Evolutionary conservation across 306 rosid genomes (phyloP), one percentile per base, ranked within the genome.

Genomic region (Psophocarpus tetragonolobus): DNA sequence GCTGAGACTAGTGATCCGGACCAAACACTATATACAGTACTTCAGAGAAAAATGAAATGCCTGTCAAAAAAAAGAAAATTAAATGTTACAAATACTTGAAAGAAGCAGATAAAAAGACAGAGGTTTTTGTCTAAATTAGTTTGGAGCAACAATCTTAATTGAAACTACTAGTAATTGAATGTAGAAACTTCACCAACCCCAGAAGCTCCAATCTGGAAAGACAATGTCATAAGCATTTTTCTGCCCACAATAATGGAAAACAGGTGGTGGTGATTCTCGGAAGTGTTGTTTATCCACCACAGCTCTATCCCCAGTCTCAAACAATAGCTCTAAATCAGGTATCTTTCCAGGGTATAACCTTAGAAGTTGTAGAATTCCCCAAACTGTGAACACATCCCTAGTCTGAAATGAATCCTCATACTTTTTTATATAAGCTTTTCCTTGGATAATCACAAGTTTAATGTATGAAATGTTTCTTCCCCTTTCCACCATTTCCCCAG

Each of bases 191-290:
- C 80, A 84, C 87, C 87, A 80, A 15, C 85, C 87, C 87, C 85
- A 80, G 76, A 80, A 84, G 71, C 71, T 3, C 87, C 87, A 84
- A 7, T 80, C 87, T 5, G 87, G 87, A 68, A 84, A 80, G 50
- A 71, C 79, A 26, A 84, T 80, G 56, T 84, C 87, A 8, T 64
- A 36, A 6, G 84, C 8, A 1, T 36, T 9, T 8, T 71, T 54
- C 0, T 65, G 3, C 0, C 54, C 82, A 65, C 87, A 75, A 2
- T 80, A 84, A 66, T 76, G 84, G 17, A 84, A 84, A 60, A 84
- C 5, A 0, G 87, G 84, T 9, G 87, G 87, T 8, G 76, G 75
- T 15, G 56, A 2, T n/a, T 48, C 67, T 63, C 58, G 50, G 5
- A 60, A 70, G 21, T 21, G 15, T 12, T n/a, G 24, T 21, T 80